These are phyloP conservation scores for Mycena crocata DNA, from an alignment of 768 basidiomycete species.

Conservation along the genomic window DNA sequence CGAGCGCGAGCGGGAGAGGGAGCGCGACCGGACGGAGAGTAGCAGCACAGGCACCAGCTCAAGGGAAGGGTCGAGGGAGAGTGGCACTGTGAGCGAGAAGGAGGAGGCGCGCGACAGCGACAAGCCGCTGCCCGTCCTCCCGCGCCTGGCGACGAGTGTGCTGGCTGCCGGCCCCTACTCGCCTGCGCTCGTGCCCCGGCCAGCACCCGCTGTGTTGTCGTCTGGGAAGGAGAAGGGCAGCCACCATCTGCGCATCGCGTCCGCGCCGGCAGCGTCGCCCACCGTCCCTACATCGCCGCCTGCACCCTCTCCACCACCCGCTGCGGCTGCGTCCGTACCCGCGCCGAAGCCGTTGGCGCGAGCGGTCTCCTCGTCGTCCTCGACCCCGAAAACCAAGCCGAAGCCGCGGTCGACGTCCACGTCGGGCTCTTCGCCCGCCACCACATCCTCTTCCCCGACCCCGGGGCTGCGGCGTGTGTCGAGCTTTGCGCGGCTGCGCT, in stretches of 20 bases:
- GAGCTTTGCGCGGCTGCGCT: constrained; percentile 23
- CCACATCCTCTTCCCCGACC: not conserved
- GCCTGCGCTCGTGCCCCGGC: constrained; percentile 17
- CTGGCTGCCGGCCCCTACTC: constrained; percentile 31
- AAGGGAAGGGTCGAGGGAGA: constrained; percentile 11
- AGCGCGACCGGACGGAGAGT: too few species aligned
- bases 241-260: constrained; percentile 7
- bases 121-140: constrained; percentile 26
- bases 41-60: too few species aligned
- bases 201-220: not conserved
- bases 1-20: constrained; percentile 21
- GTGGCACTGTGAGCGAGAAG: not conserved
- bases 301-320: not conserved
- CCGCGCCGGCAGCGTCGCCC: constrained; percentile 9
- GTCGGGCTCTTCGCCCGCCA: not conserved
- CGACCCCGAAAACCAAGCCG: too few species aligned
- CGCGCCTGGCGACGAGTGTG: constrained; percentile 24
- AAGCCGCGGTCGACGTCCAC: too few species aligned
- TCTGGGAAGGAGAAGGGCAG: not conserved
- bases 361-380: too few species aligned
- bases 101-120: constrained; percentile 1
- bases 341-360: not conserved
- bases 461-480: constrained; percentile 15
- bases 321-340: not conserved
- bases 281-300: not conserved